Evolutionary conservation across 495 filamentous ascomycete species (phyloP), one percentile per base, ranked within the genome.

Genomic region (Trichocladium antarcticum): DNA sequence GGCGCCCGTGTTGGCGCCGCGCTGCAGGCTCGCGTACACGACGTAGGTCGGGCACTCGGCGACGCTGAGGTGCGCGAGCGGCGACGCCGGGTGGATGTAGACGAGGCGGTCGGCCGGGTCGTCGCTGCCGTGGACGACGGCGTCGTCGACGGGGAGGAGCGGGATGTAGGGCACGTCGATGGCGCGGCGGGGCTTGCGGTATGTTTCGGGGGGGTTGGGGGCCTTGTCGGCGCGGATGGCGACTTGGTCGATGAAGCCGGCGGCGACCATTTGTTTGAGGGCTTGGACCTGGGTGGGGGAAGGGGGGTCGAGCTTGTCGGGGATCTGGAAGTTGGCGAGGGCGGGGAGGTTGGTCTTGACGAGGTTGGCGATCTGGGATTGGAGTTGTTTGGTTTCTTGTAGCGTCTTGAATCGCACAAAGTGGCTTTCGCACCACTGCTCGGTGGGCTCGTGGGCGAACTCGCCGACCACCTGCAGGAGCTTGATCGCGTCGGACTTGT

Each of bases 221-320:
- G 84, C 72, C 9, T 90, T 72, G 62, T 97, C 89, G 3, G 88
- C 87, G 50, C 92, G 87, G 59, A 97, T 90, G 43, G 93, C 93
- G 42, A 99, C 75, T 49, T 96, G 84, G 68, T 97, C 93, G 54
- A 99, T 82, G 70, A 95, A 99, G 3, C 89, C 93, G 0, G 89
- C 84, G 0, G 89, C 85, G 41, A 87, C 77, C 59, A 97, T 89
- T 61, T 95, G 87, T 58, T 89, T 89, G 8, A 99, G 74, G 0
- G 86, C 80, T 53, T 85, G 83, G 27, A 90, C 62, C 54, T 93
- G 84, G 38, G 82, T 81, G 0, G 77, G 55, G 0, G 78, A 76
- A 3, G 89, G 89, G 2, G 79, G 75, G 6, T 84, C 77, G 0
- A 95, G 74, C 35, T 78, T 74, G 10, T 77, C 68, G 7, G 75